These are phyloP conservation scores for Rhizoclosmatium sp. DNA, from an alignment of 192 early-diverging fungal species.

Conservation along the genomic window DNA sequence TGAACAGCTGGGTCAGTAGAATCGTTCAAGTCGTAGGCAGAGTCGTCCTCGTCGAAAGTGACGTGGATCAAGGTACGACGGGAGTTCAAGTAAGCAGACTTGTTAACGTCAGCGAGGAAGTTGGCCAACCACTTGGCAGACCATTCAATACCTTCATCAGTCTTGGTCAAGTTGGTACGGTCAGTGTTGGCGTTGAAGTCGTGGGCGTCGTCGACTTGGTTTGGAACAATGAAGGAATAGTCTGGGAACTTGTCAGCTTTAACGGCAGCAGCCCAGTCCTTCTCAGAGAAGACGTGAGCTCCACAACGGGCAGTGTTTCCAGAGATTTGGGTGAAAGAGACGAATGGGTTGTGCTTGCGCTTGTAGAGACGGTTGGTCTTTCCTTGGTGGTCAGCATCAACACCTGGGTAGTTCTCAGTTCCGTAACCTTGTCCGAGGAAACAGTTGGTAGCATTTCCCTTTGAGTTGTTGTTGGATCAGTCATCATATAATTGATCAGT, in stretches of 20 bases:
- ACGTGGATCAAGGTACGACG: slow-evolving; percentile 18
- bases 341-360: slow-evolving; percentile 69
- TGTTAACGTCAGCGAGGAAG: neutral
- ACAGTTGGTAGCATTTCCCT: slow-evolving; percentile 14
- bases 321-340: slow-evolving; percentile 56
- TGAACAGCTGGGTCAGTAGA: neutral
- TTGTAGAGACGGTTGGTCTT: slow-evolving; percentile 41
- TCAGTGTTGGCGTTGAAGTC: slow-evolving; percentile 3
- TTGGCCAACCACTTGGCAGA: slow-evolving; percentile 8
- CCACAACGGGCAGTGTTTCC: slow-evolving; percentile 62
- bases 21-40: slow-evolving; percentile 7
- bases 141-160: neutral
- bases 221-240: slow-evolving; percentile 58
- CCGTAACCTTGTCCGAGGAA: slow-evolving; percentile 1
- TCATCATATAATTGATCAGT: neutral
- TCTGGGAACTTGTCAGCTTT: slow-evolving; percentile 58
- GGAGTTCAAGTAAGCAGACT: slow-evolving; percentile 21
- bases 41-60: slow-evolving; percentile 22
- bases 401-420: neutral
- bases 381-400: neutral
- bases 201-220: slow-evolving; percentile 22
- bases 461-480: neutral
- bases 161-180: neutral
- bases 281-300: slow-evolving; percentile 60
- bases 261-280: slow-evolving; percentile 63